phyloP scores from a whole-genome alignment of 768 basidiomycete species.

The Serendipita indica region DNA sequence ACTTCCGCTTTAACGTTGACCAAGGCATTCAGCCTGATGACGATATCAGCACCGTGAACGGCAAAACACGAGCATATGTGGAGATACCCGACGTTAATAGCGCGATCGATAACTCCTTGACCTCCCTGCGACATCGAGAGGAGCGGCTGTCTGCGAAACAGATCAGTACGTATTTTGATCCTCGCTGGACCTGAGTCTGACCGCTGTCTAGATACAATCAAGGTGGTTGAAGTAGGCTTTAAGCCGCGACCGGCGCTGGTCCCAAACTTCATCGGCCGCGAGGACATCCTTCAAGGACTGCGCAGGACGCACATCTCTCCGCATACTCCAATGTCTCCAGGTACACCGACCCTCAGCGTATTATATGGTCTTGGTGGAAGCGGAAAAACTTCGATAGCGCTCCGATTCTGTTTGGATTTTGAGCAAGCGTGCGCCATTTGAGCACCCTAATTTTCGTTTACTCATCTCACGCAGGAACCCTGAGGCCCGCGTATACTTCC shows the following conservation, averaged over 20 bases:
- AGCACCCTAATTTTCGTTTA: not conserved
- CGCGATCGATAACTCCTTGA: no score
- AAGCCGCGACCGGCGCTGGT: not conserved
- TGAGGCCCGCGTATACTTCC: not conserved
- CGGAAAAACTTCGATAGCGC: not conserved
- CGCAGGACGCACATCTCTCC: not conserved
- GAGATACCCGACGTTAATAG: no score
- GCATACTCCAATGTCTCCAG: not conserved
- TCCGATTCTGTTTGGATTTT: not conserved
- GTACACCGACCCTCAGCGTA: not conserved
- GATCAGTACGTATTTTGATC: no score
- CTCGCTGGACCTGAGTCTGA: no score
- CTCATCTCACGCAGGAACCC: not conserved
- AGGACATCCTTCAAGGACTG: not conserved
- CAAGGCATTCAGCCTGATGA: not conserved
- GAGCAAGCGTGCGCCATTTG: not conserved
- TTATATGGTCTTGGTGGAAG: not conserved
- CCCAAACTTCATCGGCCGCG: not conserved
- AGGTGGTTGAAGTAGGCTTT: no score
- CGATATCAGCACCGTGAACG: no score
- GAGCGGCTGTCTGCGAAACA: no score
- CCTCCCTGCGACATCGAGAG: no score
- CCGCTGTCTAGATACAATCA: no score
- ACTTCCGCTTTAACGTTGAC: not conserved
- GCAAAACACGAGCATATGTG: no score